phyloP scores from a whole-genome alignment of 2,329 filamentous ascomycete genomes.

The Nothopassalora personata region DNA sequence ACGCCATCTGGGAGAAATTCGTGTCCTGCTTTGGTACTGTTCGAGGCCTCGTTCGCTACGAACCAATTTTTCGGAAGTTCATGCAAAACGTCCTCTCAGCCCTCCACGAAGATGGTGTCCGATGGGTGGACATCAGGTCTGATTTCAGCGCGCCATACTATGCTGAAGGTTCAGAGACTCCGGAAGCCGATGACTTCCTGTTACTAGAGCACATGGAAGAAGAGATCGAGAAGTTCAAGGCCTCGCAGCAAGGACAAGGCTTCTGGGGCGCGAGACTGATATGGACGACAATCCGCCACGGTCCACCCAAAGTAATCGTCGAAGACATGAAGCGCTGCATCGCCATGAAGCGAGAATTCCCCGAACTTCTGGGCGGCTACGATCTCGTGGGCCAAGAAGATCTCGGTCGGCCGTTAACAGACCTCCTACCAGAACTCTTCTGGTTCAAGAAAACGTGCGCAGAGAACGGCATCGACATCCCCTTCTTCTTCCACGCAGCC shows the following conservation, averaged over 20 bases:
- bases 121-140: slow-evolving; percentile 76
- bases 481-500: slow-evolving; percentile 94
- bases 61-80: slow-evolving; percentile 78
- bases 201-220: slow-evolving; percentile 71
- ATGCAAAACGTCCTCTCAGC: slow-evolving; percentile 65
- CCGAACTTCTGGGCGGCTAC: slow-evolving; percentile 76
- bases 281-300: slow-evolving; percentile 68
- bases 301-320: slow-evolving; percentile 61
- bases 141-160: slow-evolving; percentile 70
- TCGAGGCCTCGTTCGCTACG: slow-evolving; percentile 74
- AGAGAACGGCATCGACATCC: slow-evolving; percentile 71
- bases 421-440: slow-evolving; percentile 78
- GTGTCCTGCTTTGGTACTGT: slow-evolving; percentile 69
- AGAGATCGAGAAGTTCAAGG: slow-evolving; percentile 70
- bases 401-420: slow-evolving; percentile 65
- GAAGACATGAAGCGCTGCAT: slow-evolving; percentile 84
- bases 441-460: slow-evolving; percentile 88
- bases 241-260: slow-evolving; percentile 60
- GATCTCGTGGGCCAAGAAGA: slow-evolving; percentile 90
- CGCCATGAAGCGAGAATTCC: slow-evolving; percentile 69
- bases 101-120: slow-evolving; percentile 74
- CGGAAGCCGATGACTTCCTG: slow-evolving; percentile 62
- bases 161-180: slow-evolving; percentile 56
- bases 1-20: slow-evolving; percentile 83
- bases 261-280: slow-evolving; percentile 87